Evolutionary conservation across 176 grass and related monocot genomes (phyloP), one percentile per base, ranked within the genome.

Genomic region (Dactylis glomerata): DNA sequence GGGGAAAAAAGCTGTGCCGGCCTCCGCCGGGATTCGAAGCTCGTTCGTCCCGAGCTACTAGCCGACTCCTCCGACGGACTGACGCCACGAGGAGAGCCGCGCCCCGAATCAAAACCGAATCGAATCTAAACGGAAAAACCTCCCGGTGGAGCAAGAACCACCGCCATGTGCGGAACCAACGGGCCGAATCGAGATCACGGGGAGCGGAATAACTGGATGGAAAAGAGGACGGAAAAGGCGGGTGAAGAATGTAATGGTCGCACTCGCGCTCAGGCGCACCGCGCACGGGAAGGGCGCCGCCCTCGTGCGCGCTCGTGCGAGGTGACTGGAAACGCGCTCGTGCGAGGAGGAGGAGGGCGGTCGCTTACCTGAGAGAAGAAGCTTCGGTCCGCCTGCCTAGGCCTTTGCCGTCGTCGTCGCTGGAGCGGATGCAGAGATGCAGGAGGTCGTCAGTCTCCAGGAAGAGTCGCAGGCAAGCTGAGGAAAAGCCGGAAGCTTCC

Each of bases 11-110:
- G 34, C 34, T 37, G 63, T 28, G n/a, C n/a, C n/a, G 36, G 87
- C 77, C 61, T 41, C 46, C 47, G 44, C 32, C 38, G 68, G 68
- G 38, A 82, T 31, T 78, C 31, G 40, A 52, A 82, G 82, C 33
- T 77, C 31, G 24, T 6, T 69, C 66, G 66, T 42, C 22, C 30
- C 88, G 62, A 42, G 41, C 38, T 40, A 78, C 38, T 40, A 78
- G 36, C 82, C 76, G 64, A 9, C 28, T 45, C 3, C 2, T 4
- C 8, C 15, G 34, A 37, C 34, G 34, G 34, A 5, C 34, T 41
- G 40, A 41, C 40, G 40, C 6, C 40, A 41, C 40, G 40, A 41
- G 8, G 10, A 41, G 40, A 40, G 8, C 37, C 41, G 41, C 41
- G 10, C 5, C 5, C 41, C 1, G 41, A 42, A 42, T 42, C 41